Conservation (phyloP, 1,139 yeast species). For the Yamadazyma atmosphaerica region DNA sequence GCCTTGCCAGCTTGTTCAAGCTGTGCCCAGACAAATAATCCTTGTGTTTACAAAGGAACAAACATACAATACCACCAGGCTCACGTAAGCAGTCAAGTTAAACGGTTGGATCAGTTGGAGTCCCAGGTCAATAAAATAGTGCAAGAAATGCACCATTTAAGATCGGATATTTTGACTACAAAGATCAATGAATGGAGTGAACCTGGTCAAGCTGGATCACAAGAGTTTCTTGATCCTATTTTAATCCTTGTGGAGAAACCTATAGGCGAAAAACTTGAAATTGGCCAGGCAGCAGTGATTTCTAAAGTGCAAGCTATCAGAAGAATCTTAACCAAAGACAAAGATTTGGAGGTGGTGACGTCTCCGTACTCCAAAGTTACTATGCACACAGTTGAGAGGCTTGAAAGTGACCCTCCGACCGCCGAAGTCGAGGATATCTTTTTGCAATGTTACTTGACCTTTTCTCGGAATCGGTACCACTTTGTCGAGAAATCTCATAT, state of each 20-base stretch:
- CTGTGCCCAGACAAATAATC: neutral
- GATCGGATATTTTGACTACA: conserved; percentile 5
- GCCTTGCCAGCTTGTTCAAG: neutral
- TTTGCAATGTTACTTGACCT: conserved; percentile 12
- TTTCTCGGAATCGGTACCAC: conserved; percentile 14
- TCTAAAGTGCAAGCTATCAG: conserved; percentile 18
- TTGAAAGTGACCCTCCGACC: conserved; percentile 5
- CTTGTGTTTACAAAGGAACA: conserved; percentile 1
- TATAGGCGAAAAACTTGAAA: conserved; percentile 7
- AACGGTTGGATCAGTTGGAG: conserved; percentile 9
- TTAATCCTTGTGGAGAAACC: conserved; percentile 12
- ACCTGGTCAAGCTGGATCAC: conserved; percentile 1
- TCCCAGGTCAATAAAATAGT: conserved; percentile 4
- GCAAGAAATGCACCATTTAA: conserved; percentile 9
- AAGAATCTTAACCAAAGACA: conserved; percentile 14
- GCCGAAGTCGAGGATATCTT: conserved; percentile 11
- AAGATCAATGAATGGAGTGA: conserved; percentile 7
- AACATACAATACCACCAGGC: conserved; percentile 8
- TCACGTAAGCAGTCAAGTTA: conserved; percentile 7
- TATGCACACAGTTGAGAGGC: conserved; percentile 4
- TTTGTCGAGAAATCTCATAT: conserved; percentile 13
- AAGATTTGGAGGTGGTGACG: conserved; percentile 7
- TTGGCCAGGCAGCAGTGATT: conserved; percentile 15
- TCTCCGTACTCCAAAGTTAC: conserved; percentile 6
- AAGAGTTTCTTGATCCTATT: conserved; percentile 10